Evolutionary conservation across 2,329 filamentous ascomycete species (phyloP).

Genomic region (Chaetothyriales sp.): DNA sequence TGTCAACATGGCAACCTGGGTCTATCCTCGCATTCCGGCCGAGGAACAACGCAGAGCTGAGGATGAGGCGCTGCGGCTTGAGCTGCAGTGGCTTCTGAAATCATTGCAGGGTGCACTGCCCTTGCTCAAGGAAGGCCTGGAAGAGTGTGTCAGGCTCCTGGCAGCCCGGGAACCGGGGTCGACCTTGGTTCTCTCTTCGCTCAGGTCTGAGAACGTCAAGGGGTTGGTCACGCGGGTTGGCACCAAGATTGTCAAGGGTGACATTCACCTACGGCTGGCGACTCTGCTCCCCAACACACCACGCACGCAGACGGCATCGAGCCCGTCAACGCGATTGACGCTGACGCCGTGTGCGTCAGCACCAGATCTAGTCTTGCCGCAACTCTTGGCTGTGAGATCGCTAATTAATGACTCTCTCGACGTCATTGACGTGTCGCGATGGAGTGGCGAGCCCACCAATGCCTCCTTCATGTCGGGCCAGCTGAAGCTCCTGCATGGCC

Average conservation of each 20-base stretch:
- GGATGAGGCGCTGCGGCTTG: conserved; percentile 32
- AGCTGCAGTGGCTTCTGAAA: conserved; percentile 51
- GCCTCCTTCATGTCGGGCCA: conserved; percentile 46
- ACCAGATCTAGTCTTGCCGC: conserved; percentile 49
- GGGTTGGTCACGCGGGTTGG: conserved; percentile 83
- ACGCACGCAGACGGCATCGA: conserved; percentile 18
- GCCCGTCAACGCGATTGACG: conserved; percentile 40
- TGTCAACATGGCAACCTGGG: conserved; percentile 44
- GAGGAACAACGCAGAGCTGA: conserved; percentile 40
- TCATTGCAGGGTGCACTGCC: conserved; percentile 48
- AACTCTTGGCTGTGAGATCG: conserved; percentile 59
- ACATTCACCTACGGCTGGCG: conserved; percentile 61
- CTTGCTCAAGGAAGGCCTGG: conserved; percentile 55
- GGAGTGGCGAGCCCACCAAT: conserved; percentile 52
- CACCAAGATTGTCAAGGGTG: conserved; percentile 79
- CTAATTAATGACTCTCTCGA: conserved; percentile 73
- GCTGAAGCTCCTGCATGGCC: conserved; percentile 45
- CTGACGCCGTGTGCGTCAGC: conserved; percentile 41
- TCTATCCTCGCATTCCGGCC: conserved; percentile 44
- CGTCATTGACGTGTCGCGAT: conserved; percentile 63
- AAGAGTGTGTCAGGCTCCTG: conserved; percentile 78
- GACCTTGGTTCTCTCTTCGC: conserved; percentile 78
- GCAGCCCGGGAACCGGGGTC: conserved; percentile 72
- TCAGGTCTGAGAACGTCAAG: conserved; percentile 79
- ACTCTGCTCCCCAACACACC: conserved; percentile 43